phyloP scores from a whole-genome alignment of 139 green algal species.

The Coelastrella sp. region DNA sequence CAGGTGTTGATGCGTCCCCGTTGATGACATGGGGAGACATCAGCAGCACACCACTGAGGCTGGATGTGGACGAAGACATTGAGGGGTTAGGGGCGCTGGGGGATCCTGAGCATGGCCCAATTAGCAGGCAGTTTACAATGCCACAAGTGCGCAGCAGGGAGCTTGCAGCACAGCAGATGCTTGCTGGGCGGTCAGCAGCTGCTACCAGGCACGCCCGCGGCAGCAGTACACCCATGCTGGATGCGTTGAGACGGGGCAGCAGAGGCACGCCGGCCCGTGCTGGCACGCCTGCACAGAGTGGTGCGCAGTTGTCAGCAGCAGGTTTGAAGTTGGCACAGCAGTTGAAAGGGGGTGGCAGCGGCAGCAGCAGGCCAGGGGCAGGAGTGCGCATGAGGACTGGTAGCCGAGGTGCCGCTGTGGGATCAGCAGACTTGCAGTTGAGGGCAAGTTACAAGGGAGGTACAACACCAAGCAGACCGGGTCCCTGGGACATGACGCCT shows the following conservation, averaged over 20 bases:
- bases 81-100: neutral
- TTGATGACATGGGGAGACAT: conserved; percentile 94
- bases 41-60: conserved; percentile 79
- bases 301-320: conserved; percentile 51
- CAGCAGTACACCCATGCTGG: conserved; percentile 42
- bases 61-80: conserved; percentile 55
- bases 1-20: conserved; percentile 64
- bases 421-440: conserved; percentile 17
- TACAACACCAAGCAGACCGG: neutral
- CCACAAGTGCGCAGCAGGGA: conserved; percentile 42
- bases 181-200: conserved; percentile 1
- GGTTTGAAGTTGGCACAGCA: conserved; percentile 56
- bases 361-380: neutral
- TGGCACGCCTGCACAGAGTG: neutral
- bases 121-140: conserved; percentile 55
- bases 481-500: neutral
- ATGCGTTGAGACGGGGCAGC: conserved; percentile 30
- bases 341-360: neutral
- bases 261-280: neutral
- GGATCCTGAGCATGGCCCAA: neutral
- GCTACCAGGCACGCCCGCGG: neutral
- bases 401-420: neutral
- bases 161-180: conserved; percentile 34
- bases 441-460: conserved; percentile 46
- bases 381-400: neutral